phyloP scores from a whole-genome alignment of 1,284 basidiomycete species.

The Afroboletus lepidellus region DNA sequence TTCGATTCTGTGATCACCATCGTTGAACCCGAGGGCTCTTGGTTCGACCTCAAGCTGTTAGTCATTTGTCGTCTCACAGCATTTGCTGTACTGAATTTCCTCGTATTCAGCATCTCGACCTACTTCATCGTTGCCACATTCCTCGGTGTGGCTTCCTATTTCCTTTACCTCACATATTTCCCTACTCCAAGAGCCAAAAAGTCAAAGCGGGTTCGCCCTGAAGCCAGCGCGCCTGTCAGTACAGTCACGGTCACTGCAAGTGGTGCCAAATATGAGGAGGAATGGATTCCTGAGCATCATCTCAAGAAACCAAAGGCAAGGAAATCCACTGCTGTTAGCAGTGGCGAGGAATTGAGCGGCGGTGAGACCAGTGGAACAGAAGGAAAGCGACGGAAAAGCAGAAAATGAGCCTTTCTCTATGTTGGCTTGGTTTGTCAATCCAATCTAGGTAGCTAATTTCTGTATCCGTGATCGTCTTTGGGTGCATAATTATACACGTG shows the following conservation, averaged over 20 bases:
- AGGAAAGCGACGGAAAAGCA: conserved; percentile 56
- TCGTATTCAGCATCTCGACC: conserved; percentile 60
- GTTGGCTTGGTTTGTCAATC: background rate
- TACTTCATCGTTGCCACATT: conserved; percentile 72
- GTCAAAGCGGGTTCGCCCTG: conserved; percentile 32
- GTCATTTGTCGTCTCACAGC: conserved; percentile 27
- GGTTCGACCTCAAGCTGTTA: conserved; percentile 81
- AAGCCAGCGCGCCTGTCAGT: conserved; percentile 57
- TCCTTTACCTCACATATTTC: conserved; percentile 66
- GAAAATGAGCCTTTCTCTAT: conserved; percentile 43
- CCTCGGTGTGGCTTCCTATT: conserved; percentile 65
- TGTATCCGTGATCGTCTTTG: conserved; percentile 1
- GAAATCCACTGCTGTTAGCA: conserved; percentile 49
- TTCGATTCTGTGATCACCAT: conserved; percentile 80
- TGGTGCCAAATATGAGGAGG: conserved; percentile 79
- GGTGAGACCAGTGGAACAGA: conserved; percentile 58
- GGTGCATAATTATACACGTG: conserved; percentile 12
- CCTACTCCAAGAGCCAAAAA: conserved; percentile 50
- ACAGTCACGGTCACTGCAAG: conserved; percentile 67
- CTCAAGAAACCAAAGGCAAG: conserved; percentile 63
- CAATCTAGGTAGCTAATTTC: background rate
- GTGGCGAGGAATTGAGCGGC: conserved; percentile 68
- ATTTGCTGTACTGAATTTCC: conserved; percentile 4
- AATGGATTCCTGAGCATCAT: conserved; percentile 91
- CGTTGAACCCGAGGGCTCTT: conserved; percentile 77